A percentile compares a stretch with the other conserved stretches of the same genome.
phyloP scores from a whole-genome alignment of 371 early-diverging fungal genomes.

The Apophysomyces ossiformis region DNA sequence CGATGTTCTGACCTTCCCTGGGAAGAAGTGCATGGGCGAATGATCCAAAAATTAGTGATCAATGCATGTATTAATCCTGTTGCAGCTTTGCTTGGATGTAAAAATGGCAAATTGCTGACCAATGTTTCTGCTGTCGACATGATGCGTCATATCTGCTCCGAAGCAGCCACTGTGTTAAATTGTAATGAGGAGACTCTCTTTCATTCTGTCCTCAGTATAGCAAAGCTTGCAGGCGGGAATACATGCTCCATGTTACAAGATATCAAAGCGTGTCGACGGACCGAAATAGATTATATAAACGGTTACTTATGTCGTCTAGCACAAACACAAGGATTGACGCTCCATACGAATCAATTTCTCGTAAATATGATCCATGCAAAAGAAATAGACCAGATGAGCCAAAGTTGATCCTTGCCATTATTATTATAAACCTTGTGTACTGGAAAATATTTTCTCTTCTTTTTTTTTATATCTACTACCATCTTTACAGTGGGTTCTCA shows the following conservation, averaged over 20 bases:
- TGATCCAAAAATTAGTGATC: conserved; percentile 60
- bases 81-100: conserved; percentile 49
- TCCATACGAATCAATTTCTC: conserved; percentile 25
- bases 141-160: conserved; percentile 33
- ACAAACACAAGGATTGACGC: conserved; percentile 16
- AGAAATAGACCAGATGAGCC: conserved; percentile 16
- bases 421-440: not conserved
- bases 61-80: conserved; percentile 65
- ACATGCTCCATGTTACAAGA: conserved; percentile 68
- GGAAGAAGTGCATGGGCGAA: conserved; percentile 41
- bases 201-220: conserved; percentile 31
- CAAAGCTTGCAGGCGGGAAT: conserved; percentile 43
- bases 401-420: not conserved
- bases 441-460: not conserved
- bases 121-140: conserved; percentile 23
- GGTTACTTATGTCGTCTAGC: conserved; percentile 53
- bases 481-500: not conserved
- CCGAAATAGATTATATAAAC: conserved; percentile 69
- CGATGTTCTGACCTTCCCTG: conserved; percentile 33
- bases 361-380: conserved; percentile 40
- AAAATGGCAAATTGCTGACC: conserved; percentile 43
- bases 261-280: conserved; percentile 34
- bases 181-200: conserved; percentile 28
- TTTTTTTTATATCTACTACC: not conserved
- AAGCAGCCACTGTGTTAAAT: conserved; percentile 32